phyloP scores from a whole-genome alignment of 2,329 filamentous ascomycete genomes.

The Chaetomiaceae sp. region DNA sequence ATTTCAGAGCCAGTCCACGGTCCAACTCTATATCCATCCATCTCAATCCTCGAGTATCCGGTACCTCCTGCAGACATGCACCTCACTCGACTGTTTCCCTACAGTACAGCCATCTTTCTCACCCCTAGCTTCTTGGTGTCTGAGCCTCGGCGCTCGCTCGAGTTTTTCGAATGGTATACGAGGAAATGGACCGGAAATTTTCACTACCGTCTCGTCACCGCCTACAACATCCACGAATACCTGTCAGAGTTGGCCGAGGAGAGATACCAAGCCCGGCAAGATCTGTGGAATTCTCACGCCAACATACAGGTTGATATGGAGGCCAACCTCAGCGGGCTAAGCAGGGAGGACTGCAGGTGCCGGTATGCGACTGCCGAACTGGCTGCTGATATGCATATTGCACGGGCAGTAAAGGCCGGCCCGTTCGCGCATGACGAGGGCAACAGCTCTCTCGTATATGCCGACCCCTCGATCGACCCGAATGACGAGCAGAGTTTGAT shows the following conservation, averaged over 20 bases:
- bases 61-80: constrained; percentile 33
- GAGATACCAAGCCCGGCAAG: constrained; percentile 28
- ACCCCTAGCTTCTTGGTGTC: constrained; percentile 48
- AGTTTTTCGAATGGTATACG: constrained; percentile 41
- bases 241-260: constrained; percentile 35
- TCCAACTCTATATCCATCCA: constrained; percentile 32
- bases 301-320: constrained; percentile 23
- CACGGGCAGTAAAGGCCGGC: constrained; percentile 22
- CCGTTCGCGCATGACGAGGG: constrained; percentile 32
- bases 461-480: constrained; percentile 45
- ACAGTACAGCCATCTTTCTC: constrained; percentile 42
- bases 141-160: constrained; percentile 38
- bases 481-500: constrained; percentile 60
- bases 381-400: constrained; percentile 27
- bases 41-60: constrained; percentile 9
- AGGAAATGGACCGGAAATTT: constrained; percentile 21
- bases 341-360: constrained; percentile 22
- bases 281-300: constrained; percentile 20
- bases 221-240: constrained; percentile 35
- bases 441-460: constrained; percentile 41
- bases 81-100: constrained; percentile 41
- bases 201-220: constrained; percentile 34
- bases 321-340: constrained; percentile 30
- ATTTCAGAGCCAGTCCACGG: constrained; percentile 35
- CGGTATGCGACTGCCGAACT: constrained; percentile 20